Evolutionary conservation across 768 basidiomycete genomes (phyloP).

Genomic region (Russula abietina): DNA sequence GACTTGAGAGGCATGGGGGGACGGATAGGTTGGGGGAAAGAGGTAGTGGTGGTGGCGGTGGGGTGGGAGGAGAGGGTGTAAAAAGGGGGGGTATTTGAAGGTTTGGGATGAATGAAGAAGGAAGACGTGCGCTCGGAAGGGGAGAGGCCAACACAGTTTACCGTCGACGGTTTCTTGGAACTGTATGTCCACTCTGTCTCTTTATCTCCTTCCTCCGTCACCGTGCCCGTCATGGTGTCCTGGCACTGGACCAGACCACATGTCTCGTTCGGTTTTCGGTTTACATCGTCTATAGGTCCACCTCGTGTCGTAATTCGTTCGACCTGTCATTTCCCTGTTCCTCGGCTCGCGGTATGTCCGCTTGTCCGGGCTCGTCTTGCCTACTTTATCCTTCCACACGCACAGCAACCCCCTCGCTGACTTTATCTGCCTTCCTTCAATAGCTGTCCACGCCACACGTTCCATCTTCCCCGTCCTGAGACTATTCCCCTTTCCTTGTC

Average conservation of each 20-base stretch:
- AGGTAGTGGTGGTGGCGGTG: conserved; percentile 18
- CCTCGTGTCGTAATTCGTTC: conserved; percentile 17
- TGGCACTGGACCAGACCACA: conserved; percentile 16
- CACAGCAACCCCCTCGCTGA: background rate
- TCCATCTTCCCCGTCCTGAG: conserved; percentile 7
- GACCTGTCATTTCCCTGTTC: conserved; percentile 18
- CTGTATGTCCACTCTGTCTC: conserved; percentile 15
- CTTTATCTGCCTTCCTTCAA: conserved; percentile 9
- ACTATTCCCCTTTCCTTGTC: conserved; percentile 7
- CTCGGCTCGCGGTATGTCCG: conserved; percentile 17
- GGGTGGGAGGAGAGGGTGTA: conserved; percentile 14
- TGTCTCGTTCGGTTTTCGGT: conserved; percentile 18
- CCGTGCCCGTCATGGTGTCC: conserved; percentile 14
- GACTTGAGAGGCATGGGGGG: conserved; percentile 26
- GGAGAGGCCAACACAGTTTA: conserved; percentile 17
- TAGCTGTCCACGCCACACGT: conserved; percentile 5
- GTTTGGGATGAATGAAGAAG: conserved; percentile 21
- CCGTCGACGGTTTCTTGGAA: conserved; percentile 25
- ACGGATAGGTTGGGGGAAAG: conserved; percentile 4
- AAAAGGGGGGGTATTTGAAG: conserved; percentile 27
- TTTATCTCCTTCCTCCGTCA: conserved; percentile 22
- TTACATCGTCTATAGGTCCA: conserved; percentile 13
- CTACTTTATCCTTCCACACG: conserved; percentile 8
- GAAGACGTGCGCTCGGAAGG: conserved; percentile 20
- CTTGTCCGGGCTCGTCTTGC: conserved; percentile 6